Conservation (phyloP, 2,329 filamentous ascomycete species). For the Trichoderma sp. region DNA sequence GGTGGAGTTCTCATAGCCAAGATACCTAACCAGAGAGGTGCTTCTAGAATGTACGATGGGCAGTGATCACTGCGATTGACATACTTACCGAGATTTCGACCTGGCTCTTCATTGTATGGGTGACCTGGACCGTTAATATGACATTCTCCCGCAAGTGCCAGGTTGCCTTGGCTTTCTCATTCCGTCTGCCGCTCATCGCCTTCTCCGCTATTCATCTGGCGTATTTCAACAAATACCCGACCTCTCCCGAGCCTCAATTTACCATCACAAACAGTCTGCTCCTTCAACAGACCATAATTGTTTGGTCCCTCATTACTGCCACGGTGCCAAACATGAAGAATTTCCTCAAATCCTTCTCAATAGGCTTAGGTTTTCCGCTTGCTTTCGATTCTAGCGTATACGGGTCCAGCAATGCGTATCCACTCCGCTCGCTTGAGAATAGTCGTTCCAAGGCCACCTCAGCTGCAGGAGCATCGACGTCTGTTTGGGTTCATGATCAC, state of each 20-base stretch:
- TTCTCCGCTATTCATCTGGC: neutral
- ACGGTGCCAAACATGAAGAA: constrained; percentile 3
- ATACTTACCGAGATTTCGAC: neutral
- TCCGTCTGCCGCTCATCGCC: neutral
- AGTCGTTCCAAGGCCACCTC: neutral
- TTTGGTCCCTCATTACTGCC: neutral
- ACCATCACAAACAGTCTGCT: neutral
- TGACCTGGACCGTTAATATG: neutral
- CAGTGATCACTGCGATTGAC: neutral
- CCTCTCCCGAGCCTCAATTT: neutral
- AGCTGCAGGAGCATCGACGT: neutral
- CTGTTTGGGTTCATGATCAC: neutral
- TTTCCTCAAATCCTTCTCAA: neutral
- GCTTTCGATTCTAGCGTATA: neutral
- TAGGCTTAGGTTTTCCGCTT: neutral
- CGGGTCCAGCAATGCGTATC: neutral
- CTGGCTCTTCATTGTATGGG: neutral
- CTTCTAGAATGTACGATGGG: neutral
- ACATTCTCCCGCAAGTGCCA: neutral
- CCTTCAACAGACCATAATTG: neutral
- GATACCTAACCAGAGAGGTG: neutral
- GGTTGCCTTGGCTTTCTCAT: neutral
- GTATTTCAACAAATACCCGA: neutral
- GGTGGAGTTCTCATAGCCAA: neutral
- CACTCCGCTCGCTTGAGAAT: neutral